Conservation (phyloP, 129 eudicot species). For the Pseudognaphalium luteoalbum region DNA sequence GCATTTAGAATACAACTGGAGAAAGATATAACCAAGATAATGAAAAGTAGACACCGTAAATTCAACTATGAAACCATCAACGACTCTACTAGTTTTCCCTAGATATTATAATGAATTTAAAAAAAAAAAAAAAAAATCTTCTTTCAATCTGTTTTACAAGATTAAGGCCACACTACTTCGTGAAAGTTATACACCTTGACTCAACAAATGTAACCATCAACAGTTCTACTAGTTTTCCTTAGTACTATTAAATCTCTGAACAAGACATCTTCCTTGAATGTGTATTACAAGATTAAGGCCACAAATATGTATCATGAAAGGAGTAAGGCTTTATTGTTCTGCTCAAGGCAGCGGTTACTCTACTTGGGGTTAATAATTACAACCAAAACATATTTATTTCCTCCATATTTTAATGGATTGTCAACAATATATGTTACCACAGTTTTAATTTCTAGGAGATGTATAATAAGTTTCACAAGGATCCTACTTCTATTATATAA, state of each 20-base stretch:
- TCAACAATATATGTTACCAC: background rate
- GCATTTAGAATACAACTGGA: background rate
- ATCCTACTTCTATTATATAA: conserved; percentile 1
- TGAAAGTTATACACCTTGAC: too few species aligned
- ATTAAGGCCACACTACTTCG: too few species aligned
- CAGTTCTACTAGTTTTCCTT: background rate
- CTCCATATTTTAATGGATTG: background rate
- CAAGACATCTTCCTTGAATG: background rate
- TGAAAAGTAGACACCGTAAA: too few species aligned
- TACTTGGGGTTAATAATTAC: background rate
- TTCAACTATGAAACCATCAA: too few species aligned
- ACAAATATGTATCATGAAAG: background rate
- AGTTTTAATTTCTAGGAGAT: conserved; percentile 1
- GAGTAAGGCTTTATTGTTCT: background rate
- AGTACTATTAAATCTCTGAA: background rate
- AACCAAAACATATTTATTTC: background rate
- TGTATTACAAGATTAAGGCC: background rate
- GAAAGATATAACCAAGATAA: background rate
- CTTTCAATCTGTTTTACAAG: too few species aligned
- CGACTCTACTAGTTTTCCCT: too few species aligned
- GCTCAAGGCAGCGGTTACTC: background rate
- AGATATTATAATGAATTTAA: too few species aligned
- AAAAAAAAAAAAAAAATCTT: too few species aligned
- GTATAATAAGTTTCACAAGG: conserved; percentile 1
- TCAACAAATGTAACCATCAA: background rate